Conservation (phyloP, 2,329 filamentous ascomycete genomes). For the Geosmithia putterillii region DNA sequence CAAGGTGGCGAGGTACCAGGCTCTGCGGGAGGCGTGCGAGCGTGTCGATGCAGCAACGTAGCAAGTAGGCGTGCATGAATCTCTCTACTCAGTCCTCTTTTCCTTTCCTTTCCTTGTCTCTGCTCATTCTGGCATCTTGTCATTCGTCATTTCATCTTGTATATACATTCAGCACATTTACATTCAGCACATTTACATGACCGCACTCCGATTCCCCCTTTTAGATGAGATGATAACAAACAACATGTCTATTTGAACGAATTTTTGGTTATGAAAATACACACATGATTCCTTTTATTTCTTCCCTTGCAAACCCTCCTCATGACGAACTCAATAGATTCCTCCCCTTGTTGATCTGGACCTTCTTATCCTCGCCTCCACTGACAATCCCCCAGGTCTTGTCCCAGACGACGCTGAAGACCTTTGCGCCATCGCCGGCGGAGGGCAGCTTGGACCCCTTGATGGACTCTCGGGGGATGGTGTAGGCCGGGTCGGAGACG, state of each 20-base stretch:
- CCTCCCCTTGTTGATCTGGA: slow-evolving; percentile 75
- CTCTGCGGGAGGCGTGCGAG: slow-evolving; percentile 11
- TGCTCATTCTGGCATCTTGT: too few relatives aligned
- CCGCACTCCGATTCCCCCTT: background rate
- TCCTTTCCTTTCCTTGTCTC: background rate
- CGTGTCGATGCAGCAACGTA: background rate
- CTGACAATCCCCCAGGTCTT: slow-evolving; percentile 77
- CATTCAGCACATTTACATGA: too few relatives aligned
- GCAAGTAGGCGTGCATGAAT: too few relatives aligned
- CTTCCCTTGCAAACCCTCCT: background rate
- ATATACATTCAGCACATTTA: background rate
- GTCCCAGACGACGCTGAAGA: slow-evolving; percentile 84
- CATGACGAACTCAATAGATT: slow-evolving; percentile 29
- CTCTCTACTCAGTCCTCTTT: too few relatives aligned
- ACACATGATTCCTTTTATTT: background rate
- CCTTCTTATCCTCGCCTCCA: slow-evolving; percentile 82
- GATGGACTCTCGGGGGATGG: slow-evolving; percentile 62
- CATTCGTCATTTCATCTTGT: background rate
- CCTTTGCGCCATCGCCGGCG: slow-evolving; percentile 77
- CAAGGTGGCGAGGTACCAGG: slow-evolving; percentile 11
- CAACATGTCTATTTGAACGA: background rate
- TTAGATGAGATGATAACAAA: background rate
- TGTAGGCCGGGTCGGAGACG: slow-evolving; percentile 62
- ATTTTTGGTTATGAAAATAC: background rate
- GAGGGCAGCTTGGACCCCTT: slow-evolving; percentile 51